Evolutionary conservation across 1,284 basidiomycete genomes (phyloP), one percentile per base, ranked within the genome.

Genomic region (Malassezia japonica): DNA sequence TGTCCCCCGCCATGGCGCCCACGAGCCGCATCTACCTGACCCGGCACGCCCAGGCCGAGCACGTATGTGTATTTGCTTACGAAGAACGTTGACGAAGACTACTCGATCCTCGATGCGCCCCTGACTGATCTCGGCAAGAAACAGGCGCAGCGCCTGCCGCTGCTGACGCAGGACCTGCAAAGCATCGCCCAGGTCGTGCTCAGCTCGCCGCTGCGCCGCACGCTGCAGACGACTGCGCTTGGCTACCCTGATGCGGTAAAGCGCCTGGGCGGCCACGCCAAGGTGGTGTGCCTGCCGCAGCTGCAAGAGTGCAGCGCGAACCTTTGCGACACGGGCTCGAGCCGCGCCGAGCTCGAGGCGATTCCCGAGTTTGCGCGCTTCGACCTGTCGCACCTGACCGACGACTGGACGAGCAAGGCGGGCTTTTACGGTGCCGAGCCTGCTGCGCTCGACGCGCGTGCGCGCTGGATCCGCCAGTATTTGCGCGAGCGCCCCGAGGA

Each of bases 241-340:
- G 70, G 67, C 34, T 71, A 65, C 35, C 55, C 59, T 12, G 58
- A 61, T 10, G 54, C 58, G 16, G 59, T 71, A 31, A 53, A 64
- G 46, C 60, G 67, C 13, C 57, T 70, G 2, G 65, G 67, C n/a
- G 69, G 67, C 8, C 29, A 57, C 10, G 40, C 37, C 23, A 61
- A 62, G 33, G 62, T 68, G 2, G 57, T 68, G 9, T 23, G 61
- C 27, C 57, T 72, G 23, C 70, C 70, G 12, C 64, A 70, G 56
- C 55, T 68, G 27, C 70, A 72, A 48, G 67, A 72, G 36, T 70
- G 65, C 55, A 72, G 66, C 50, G 64, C 45, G 23, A 60, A 60
- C 37, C 70, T 69, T 4, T 71, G 69, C 50, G 70, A 72, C 48
- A 72, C 69, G 4, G 70, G 70, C 25, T 71, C 68, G 4, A 36